Evolutionary conservation across 306 rosid genomes (phyloP), one percentile per base, ranked within the genome.

Genomic region (Styphnolobium japonicum): DNA sequence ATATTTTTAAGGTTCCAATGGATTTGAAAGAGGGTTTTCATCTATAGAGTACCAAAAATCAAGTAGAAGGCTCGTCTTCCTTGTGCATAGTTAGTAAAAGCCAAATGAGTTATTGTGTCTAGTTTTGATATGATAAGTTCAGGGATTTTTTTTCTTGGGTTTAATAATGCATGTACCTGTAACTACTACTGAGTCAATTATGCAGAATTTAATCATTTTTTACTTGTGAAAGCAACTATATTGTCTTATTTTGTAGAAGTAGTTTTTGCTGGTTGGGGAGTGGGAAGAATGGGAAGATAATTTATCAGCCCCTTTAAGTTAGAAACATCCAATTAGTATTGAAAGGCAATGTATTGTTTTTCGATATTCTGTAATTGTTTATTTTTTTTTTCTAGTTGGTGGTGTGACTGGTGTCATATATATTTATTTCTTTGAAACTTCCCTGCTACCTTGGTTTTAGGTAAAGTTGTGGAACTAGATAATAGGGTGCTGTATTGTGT

Each of bases 351-450:
- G 14, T 23, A 19, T 19, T n/a, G 69, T 8, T 40, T 74, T 16
- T 25, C 43, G 48, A 36, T 37, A n/a, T 76, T 63, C 55, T 57
- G 10, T 48, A 51, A 22, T 43, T 53, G 37, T 48, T 49, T n/a
- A 33, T 3, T 56, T 10, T 39, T 5, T 48, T 64, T 63, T 48
- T 12, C 18, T 15, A 49, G 11, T 49, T 64, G 42, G 64, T 49
- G 27, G n/a, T 9, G 34, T 9, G 22, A n/a, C 15, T 56, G 63
- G 34, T 7, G 40, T 33, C 22, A 31, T 56, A 19, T 8, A 33
- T 63, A 19, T 22, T 33, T 36, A 62, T 29, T 65, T 37, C 42
- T 39, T 77, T n/a, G 51, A 77, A 66, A 29, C 73, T 76, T 64
- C 27, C 29, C 27, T 49, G 36, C 66, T 36, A 5, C 52, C 40